These are phyloP conservation scores for Cercospora canescens DNA, from an alignment of 2,329 filamentous ascomycete species.

Conservation along the genomic window DNA sequence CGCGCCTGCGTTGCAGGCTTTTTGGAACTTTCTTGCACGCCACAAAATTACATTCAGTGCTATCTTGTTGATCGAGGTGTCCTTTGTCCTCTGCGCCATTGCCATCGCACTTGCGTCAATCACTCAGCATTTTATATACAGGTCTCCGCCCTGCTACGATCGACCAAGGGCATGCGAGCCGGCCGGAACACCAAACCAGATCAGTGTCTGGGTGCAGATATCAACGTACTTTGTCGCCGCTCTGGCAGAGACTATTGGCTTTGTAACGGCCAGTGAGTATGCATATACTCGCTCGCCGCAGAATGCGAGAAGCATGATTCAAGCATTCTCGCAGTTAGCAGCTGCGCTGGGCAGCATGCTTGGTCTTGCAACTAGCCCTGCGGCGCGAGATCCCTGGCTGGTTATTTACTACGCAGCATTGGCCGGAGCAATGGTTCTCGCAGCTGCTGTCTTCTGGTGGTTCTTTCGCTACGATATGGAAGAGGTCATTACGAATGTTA, in stretches of 20 bases:
- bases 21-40: slow-evolving; percentile 36
- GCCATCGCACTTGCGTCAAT: slow-evolving; percentile 8
- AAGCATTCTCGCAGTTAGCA: slow-evolving; percentile 37
- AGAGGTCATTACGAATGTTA: no score
- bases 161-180: slow-evolving; percentile 39
- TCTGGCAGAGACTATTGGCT: slow-evolving; percentile 45
- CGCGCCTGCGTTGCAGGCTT: slow-evolving; percentile 8
- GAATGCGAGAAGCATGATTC: slow-evolving; percentile 42
- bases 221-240: slow-evolving; percentile 44
- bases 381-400: slow-evolving; percentile 19
- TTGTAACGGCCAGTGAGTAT: slow-evolving; percentile 46
- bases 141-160: slow-evolving; percentile 32
- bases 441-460: slow-evolving; percentile 11
- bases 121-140: slow-evolving; percentile 37
- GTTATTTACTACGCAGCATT: slow-evolving; percentile 13
- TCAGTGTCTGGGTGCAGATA: slow-evolving; percentile 44
- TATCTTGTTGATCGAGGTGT: slow-evolving; percentile 24
- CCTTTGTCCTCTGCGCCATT: slow-evolving; percentile 16
- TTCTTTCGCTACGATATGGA: no score
- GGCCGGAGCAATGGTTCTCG: slow-evolving; percentile 11
- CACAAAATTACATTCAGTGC: slow-evolving; percentile 49
- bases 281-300: slow-evolving; percentile 46
- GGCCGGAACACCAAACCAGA: slow-evolving; percentile 30
- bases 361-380: slow-evolving; percentile 36
- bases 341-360: slow-evolving; percentile 35